Percentiles rank a stretch among this genome's conserved stretches.
These are phyloP conservation scores for Buxus sempervirens DNA, from an alignment of 164 flowering plant species.

Conservation along the genomic window DNA sequence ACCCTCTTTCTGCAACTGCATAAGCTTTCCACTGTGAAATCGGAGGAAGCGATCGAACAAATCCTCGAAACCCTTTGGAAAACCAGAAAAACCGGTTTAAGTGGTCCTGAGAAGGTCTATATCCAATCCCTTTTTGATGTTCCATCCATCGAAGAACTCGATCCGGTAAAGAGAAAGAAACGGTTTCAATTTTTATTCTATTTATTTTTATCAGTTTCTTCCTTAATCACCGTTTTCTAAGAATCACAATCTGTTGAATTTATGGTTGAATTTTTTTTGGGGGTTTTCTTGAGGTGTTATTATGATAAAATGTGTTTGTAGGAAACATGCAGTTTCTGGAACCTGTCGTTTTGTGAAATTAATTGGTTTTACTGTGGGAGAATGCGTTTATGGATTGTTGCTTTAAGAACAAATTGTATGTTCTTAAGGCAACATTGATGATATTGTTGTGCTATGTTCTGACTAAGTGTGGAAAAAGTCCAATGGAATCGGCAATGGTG, in stretches of 20 bases:
- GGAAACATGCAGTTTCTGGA: too few relatives aligned
- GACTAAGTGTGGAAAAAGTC: too few relatives aligned
- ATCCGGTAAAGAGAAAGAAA: constrained; percentile 26
- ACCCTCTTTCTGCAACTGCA: constrained; percentile 33
- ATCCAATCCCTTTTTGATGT: constrained; percentile 40
- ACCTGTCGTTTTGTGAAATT: too few relatives aligned
- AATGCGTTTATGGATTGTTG: too few relatives aligned
- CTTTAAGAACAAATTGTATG: too few relatives aligned
- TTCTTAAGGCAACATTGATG: too few relatives aligned
- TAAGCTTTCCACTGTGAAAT: constrained; percentile 30
- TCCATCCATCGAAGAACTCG: constrained; percentile 31
- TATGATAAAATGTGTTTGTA: too few relatives aligned
- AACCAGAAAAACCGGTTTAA: constrained; percentile 44
- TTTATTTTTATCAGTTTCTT: background rate
- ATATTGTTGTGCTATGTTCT: too few relatives aligned
- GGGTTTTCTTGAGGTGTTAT: too few relatives aligned
- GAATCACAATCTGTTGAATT: background rate
- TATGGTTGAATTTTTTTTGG: too few relatives aligned
- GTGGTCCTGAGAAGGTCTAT: constrained; percentile 27
- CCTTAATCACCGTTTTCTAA: background rate
- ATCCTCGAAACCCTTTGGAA: constrained; percentile 38
- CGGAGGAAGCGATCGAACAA: constrained; percentile 28
- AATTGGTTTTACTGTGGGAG: too few relatives aligned
- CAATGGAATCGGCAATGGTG: too few relatives aligned
- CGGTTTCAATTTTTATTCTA: background rate